Percentiles rank a stretch among this genome's conserved stretches.
These are phyloP conservation scores for Infundibulicybe gibba DNA, from an alignment of 768 basidiomycete genomes.

Conservation along the genomic window DNA sequence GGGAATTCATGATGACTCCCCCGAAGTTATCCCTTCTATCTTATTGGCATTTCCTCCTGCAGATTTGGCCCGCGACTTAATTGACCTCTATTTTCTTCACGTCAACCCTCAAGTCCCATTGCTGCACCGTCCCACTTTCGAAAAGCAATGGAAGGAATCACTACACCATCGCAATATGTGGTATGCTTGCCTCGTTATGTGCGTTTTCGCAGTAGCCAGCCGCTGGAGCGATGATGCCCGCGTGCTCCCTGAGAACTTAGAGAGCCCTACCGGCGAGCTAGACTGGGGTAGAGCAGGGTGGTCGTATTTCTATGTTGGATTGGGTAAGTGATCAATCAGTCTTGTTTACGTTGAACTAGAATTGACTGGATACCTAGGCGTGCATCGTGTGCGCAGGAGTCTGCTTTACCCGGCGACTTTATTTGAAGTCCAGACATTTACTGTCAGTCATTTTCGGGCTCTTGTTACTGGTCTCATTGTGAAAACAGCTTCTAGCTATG, in stretches of 20 bases:
- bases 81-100: constrained; percentile 66
- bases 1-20: constrained; percentile 30
- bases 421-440: constrained; percentile 61
- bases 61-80: constrained; percentile 55
- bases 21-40: constrained; percentile 25
- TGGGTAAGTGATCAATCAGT: constrained; percentile 32
- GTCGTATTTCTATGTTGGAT: constrained; percentile 55
- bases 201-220: constrained; percentile 67
- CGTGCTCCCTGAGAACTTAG: constrained; percentile 34
- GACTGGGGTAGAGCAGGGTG: constrained; percentile 58
- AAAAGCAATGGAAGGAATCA: constrained; percentile 50
- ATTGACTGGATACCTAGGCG: constrained; percentile 27
- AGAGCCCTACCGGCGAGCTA: constrained; percentile 18
- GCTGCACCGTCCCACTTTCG: constrained; percentile 70
- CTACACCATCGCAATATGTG: constrained; percentile 52
- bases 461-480: neutral
- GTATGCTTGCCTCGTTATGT: constrained; percentile 60
- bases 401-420: constrained; percentile 53
- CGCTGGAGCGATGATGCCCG: constrained; percentile 63
- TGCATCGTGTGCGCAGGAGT: constrained; percentile 47
- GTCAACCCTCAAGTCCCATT: constrained; percentile 61
- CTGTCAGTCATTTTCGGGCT: constrained; percentile 27
- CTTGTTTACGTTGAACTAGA: neutral
- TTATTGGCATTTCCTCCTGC: constrained; percentile 55
- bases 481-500: constrained; percentile 44